Percentiles rank a stretch among this genome's conserved stretches.
Evolutionary conservation across 2,329 filamentous ascomycete genomes (phyloP).

Genomic region (Claviceps sp.): DNA sequence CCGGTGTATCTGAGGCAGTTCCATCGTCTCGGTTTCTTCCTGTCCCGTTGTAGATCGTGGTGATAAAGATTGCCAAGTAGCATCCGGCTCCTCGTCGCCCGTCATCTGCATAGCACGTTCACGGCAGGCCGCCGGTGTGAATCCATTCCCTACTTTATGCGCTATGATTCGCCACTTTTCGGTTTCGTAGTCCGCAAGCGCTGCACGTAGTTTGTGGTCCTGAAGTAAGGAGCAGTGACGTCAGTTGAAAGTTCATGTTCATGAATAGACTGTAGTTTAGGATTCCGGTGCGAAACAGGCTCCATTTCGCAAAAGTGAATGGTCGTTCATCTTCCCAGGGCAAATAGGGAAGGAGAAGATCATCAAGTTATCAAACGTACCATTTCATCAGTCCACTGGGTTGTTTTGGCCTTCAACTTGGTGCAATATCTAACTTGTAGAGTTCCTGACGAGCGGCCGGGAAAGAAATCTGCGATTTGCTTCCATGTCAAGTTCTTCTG

Average conservation of each 20-base stretch:
- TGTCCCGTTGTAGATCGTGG: constrained; percentile 24
- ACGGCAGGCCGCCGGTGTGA: constrained; percentile 75
- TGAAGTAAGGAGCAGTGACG: constrained; percentile 19
- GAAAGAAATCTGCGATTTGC: constrained; percentile 94
- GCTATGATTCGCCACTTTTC: constrained; percentile 90
- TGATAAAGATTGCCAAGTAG: constrained; percentile 43
- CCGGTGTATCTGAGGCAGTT: constrained; percentile 10
- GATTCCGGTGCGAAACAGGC: too few relatives aligned
- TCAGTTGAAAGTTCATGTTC: neutral
- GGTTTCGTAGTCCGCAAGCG: constrained; percentile 74
- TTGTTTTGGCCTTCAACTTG: constrained; percentile 87
- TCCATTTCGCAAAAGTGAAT: neutral
- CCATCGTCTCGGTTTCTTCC: constrained; percentile 8
- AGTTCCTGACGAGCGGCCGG: constrained; percentile 77
- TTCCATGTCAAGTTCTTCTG: constrained; percentile 94
- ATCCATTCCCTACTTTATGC: constrained; percentile 79
- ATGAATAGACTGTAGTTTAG: neutral
- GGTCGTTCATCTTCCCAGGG: too few relatives aligned
- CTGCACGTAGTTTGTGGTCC: constrained; percentile 65
- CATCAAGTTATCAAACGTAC: constrained; percentile 35
- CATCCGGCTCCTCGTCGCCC: constrained; percentile 26
- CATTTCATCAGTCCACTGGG: constrained; percentile 86
- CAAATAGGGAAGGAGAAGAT: too few relatives aligned
- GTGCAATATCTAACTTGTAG: constrained; percentile 91
- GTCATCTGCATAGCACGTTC: constrained; percentile 59